Base-by-base conservation (phyloP, 169 alveolate genomes). In the Eimeria sp. region DNA sequence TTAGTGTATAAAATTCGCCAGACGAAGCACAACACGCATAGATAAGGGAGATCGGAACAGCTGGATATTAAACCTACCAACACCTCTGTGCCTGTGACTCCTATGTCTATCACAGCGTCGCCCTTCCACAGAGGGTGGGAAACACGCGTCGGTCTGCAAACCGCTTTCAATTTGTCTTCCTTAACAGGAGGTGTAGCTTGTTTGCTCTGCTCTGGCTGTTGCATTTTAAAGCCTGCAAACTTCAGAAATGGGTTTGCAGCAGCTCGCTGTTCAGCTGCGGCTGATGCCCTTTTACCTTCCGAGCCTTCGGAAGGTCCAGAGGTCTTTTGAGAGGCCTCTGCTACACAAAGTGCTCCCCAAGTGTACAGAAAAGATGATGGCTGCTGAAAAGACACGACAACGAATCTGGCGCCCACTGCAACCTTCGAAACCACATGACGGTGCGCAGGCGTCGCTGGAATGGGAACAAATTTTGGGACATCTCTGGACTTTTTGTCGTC, bases 381-480 rank as follows among this genome's bases (percentile, higher is more conserved):
- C 9, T 88, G 91, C 62, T 88, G 78, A 56, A 95, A 64, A 60
- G 93, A 76, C 46, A 80, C 96, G 64, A 95, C 96, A 43, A 91
- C 97, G 40, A 89, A 95, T n/a, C 94, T 54, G n/a, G 94, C 33
- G 40, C 97, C 97, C 6, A 88, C 76, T 1, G 96, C 95, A 64
- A 95, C 91, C 74, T 95, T 89, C 54, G 88, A 89, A 8, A 95
- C 97, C 6, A 77, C 58, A 30, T 76, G 91, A 40, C 87, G 85
- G 54, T 46, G 46, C 6, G 85, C 58, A 1, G 91, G 95, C 9
- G 95, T 74, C n/a, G 72, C 18, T 9, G 90, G 95, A 60, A 95
- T 77, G 40, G 95, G 90, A 46, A 95, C 72, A 62, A 95, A 95
- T 6, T 40, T 80, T 43, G 95, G 95, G 76, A 33, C 14, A 13